Evolutionary conservation across 192 early-diverging fungal species (phyloP), one percentile per base, ranked within the genome.

Genomic region (Endogone sp.): DNA sequence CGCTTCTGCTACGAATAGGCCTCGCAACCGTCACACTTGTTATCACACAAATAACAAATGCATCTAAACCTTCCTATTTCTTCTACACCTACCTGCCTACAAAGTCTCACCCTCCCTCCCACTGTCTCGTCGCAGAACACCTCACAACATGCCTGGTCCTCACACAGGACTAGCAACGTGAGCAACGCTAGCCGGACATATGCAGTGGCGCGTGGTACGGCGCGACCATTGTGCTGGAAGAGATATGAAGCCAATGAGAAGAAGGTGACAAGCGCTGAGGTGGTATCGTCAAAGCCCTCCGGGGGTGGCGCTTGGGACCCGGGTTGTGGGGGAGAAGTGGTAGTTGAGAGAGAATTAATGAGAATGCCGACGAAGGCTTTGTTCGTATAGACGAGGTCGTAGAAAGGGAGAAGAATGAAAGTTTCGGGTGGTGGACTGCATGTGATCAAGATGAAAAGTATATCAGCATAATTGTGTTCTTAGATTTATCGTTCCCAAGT

Each of bases 241-340:
- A 86, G 32, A 29, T 84, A 86, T 2, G 85, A 84, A 0, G 76
- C 30, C 58, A 81, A 78, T n/a, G 83, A 80, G 59, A 86, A 54
- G 27, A 81, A 80, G 3, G 72, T 59, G 3, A 67, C 69, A 4
- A 85, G 25, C 22, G 68, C 64, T n/a, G 75, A 73, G 20, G 66
- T 57, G 23, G 59, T 27, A 29, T 60, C 72, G 4, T n/a, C 55
- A 2, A 65, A 32, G 37, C 37, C 37, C 37, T 4, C 37, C 4
- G 37, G 37, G 4, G 37, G 37, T 13, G 37, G 37, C 4, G 13
- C 13, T 44, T 4, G 13, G 37, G 60, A 56, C 44, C 2, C 49
- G 64, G 11, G 67, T 73, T 57, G 44, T 44, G 37, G 37, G 4
- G 37, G 37, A 13, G 37, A 4, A 13, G 37, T 44, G 2, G 58